phyloP scores from a whole-genome alignment of 345 rosid genomes.

The Gossypium turneri region DNA sequence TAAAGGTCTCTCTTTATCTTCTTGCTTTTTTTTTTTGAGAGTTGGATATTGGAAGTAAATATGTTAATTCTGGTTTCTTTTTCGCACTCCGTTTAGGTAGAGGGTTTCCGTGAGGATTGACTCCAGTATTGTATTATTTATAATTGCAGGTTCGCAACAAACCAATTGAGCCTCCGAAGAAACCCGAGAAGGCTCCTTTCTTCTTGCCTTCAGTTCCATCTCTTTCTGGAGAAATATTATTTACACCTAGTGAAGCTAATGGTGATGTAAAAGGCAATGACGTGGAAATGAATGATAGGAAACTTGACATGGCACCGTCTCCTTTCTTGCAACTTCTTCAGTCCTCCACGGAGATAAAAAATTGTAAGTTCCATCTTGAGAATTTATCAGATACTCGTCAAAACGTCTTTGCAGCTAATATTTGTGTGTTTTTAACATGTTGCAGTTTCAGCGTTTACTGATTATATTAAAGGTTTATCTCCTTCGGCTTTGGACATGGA shows the following conservation, averaged over 20 bases:
- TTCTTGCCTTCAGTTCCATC: slow-evolving; percentile 85
- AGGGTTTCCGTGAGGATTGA: slow-evolving; percentile 2
- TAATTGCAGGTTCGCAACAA: slow-evolving; percentile 3
- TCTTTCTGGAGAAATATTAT: slow-evolving; percentile 79
- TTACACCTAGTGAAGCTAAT: slow-evolving; percentile 51
- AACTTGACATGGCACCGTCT: slow-evolving; percentile 32
- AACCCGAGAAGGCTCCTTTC: slow-evolving; percentile 88
- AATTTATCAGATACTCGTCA: neutral
- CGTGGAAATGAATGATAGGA: slow-evolving; percentile 27
- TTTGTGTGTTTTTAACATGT: slow-evolving; percentile 16
- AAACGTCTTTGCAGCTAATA: slow-evolving; percentile 8
- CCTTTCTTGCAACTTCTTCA: slow-evolving; percentile 59
- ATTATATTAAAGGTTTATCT: slow-evolving; percentile 77
- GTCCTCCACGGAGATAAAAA: slow-evolving; percentile 46
- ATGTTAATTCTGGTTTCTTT: neutral
- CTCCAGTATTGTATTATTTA: neutral
- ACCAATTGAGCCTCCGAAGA: slow-evolving; percentile 61
- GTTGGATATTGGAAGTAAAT: neutral
- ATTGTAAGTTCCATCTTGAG: slow-evolving; percentile 41
- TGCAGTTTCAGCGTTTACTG: slow-evolving; percentile 72
- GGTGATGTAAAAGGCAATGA: slow-evolving; percentile 22
- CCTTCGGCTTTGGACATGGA: slow-evolving; percentile 88
- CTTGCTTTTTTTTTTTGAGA: neutral
- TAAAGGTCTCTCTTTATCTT: slow-evolving; percentile 52
- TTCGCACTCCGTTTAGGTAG: neutral